Evolutionary conservation across 495 filamentous ascomycete species (phyloP).

Genomic region (Ascobolus immersus): DNA sequence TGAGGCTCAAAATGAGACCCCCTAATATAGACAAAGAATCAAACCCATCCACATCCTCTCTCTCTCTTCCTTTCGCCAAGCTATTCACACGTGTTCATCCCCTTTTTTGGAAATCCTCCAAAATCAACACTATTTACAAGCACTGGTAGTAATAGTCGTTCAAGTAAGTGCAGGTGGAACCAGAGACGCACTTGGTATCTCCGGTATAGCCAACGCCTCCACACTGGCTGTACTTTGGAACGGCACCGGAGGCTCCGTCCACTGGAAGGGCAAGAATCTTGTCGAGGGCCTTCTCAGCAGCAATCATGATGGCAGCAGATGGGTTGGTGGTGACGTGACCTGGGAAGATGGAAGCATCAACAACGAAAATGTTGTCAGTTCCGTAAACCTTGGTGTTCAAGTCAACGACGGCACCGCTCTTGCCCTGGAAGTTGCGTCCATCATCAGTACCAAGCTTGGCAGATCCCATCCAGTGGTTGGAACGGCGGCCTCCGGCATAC

Average conservation of each 20-base stretch:
- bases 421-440: conserved; percentile 30
- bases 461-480: conserved; percentile 48
- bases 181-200: conserved; percentile 16
- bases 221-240: conserved; percentile 19
- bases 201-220: conserved; percentile 21
- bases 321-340: conserved; percentile 35
- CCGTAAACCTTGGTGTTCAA: conserved; percentile 43
- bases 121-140: conserved; percentile 1
- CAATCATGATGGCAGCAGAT: conserved; percentile 31
- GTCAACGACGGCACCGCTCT: conserved; percentile 51
- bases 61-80: no score
- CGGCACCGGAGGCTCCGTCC: no score
- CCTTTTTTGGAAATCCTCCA: neutral
- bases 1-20: no score
- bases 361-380: conserved; percentile 40
- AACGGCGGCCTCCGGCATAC: conserved; percentile 29
- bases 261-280: conserved; percentile 21
- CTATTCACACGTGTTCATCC: neutral
- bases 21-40: no score
- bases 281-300: conserved; percentile 30
- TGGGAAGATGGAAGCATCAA: conserved; percentile 39
- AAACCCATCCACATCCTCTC: no score
- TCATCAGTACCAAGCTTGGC: conserved; percentile 42
- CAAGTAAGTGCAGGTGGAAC: conserved; percentile 18
- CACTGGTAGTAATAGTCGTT: conserved; percentile 19